Conservation (phyloP, 2,329 filamentous ascomycete species). For the Diaporthe amygdali region DNA sequence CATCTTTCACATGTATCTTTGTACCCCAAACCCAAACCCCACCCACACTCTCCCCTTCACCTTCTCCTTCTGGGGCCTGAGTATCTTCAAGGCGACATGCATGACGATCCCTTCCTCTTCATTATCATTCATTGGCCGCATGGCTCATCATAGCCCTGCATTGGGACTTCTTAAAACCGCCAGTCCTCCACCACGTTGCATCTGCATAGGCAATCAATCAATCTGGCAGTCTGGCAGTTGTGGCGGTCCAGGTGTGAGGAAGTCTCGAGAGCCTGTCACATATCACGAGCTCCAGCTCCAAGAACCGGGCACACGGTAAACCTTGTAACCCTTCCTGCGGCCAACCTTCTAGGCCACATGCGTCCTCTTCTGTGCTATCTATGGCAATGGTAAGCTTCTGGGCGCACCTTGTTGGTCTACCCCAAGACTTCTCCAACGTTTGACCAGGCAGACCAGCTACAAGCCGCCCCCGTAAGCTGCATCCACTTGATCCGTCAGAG, state of each 20-base stretch:
- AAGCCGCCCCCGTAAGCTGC: background rate
- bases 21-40: background rate
- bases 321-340: background rate
- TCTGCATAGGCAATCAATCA: background rate
- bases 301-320: constrained; percentile 5
- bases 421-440: background rate
- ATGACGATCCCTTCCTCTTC: background rate
- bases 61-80: background rate
- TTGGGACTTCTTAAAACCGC: background rate
- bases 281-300: background rate
- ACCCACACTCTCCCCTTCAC: too few species aligned
- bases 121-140: too few species aligned
- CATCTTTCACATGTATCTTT: background rate
- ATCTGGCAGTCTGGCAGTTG: background rate
- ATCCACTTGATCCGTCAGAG: background rate
- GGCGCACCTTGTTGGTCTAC: background rate
- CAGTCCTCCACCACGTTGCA: background rate
- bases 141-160: background rate
- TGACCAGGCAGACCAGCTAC: background rate
- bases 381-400: background rate
- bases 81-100: background rate
- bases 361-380: background rate
- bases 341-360: background rate
- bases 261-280: too few species aligned
- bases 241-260: background rate